These are phyloP conservation scores for Ophiognomonia clavigignenti-juglandacearum DNA, from an alignment of 2,329 filamentous ascomycete species.

Conservation along the genomic window DNA sequence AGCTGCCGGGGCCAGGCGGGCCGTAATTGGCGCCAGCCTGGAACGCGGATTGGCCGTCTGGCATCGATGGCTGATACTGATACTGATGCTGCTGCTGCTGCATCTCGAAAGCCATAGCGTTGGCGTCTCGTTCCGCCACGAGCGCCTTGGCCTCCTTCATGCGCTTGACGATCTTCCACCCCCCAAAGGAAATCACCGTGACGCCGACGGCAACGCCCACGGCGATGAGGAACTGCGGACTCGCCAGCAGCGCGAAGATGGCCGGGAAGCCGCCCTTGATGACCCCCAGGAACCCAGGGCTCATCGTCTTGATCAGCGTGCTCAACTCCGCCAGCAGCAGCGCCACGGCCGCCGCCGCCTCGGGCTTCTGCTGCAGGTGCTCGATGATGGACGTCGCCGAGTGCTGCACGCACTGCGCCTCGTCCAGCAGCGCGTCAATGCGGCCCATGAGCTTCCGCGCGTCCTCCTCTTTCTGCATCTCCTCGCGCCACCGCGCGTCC, in stretches of 20 bases:
- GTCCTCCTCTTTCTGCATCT: constrained; percentile 49
- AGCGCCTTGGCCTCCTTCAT: constrained; percentile 47
- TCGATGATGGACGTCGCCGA: constrained; percentile 78
- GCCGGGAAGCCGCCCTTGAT: constrained; percentile 80
- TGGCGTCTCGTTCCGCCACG: constrained; percentile 21
- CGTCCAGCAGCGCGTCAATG: constrained; percentile 74
- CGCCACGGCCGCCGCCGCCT: constrained; percentile 89
- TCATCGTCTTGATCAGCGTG: constrained; percentile 75
- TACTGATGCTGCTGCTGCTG: constrained; percentile 15
- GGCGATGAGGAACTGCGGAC: constrained; percentile 91
- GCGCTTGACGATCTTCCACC: constrained; percentile 94
- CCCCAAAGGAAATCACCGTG: constrained; percentile 93
- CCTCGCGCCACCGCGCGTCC: constrained; percentile 40
- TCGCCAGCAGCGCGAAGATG: constrained; percentile 79
- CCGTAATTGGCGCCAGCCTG: constrained; percentile 2
- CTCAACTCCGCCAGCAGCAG: constrained; percentile 90
- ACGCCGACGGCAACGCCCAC: constrained; percentile 84
- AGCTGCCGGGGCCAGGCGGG: constrained; percentile 19
- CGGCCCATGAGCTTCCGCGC: constrained; percentile 57
- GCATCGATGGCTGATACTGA: too few species aligned
- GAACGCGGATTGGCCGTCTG: constrained; percentile 1
- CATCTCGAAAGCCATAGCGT: constrained; percentile 23
- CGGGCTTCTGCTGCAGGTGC: constrained; percentile 65
- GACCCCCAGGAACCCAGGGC: constrained; percentile 68
- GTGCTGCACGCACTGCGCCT: constrained; percentile 85